Conservation (phyloP, 257 asterid genomes). For the Solanum peruvianum region DNA sequence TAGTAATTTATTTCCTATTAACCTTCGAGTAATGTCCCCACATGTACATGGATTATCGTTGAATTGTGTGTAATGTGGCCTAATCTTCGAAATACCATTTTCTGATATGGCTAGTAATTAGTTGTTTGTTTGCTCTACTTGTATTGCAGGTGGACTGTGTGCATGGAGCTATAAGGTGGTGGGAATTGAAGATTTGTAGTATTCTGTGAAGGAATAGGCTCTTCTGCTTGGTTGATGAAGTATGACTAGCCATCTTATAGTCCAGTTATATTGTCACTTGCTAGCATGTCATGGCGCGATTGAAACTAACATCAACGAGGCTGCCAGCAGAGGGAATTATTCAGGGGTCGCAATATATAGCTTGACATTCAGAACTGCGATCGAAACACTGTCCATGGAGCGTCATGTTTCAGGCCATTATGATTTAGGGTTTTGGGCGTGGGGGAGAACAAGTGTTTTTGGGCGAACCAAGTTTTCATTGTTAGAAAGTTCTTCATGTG, state of each 20-base stretch:
- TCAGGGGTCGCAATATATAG: not conserved
- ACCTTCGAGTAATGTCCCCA: not conserved
- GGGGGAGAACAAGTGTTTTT: not conserved
- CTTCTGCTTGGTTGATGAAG: not conserved
- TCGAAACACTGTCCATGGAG: not conserved
- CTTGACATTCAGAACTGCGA: not conserved
- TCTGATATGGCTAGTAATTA: not conserved
- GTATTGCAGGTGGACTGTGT: not conserved
- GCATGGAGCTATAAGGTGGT: not conserved
- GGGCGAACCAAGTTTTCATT: not conserved
- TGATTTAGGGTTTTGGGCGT: not conserved
- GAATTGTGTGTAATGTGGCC: not conserved
- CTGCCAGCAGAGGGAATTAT: not conserved
- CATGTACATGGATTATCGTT: not conserved
- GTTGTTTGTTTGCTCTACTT: not conserved
- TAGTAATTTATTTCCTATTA: not conserved
- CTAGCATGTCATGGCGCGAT: not conserved
- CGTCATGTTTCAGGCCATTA: not conserved
- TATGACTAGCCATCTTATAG: not conserved
- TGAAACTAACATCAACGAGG: not conserved
- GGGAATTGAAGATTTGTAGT: not conserved
- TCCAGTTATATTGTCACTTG: not conserved
- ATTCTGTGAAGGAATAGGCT: not conserved
- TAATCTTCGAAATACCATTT: not conserved
- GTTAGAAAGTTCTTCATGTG: not conserved